Evolutionary conservation across 2,329 filamentous ascomycete genomes (phyloP), one percentile per base, ranked within the genome.

Genomic region (Epichloe typhina): DNA sequence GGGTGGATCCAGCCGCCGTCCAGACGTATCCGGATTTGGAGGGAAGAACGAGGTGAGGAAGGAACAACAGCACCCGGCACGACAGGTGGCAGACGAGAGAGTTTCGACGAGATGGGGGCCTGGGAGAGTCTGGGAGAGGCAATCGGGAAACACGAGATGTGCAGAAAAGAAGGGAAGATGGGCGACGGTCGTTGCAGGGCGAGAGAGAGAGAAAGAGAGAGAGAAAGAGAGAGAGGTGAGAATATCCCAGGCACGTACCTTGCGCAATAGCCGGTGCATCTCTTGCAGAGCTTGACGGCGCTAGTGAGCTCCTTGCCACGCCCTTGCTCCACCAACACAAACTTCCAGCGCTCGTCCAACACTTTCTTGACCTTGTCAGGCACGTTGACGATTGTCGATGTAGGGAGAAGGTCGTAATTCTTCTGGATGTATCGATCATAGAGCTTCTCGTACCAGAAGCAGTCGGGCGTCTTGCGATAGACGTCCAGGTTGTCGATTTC

Each of bases 351-450:
- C 69, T 96, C 88, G 66, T 97, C 88, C 45, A 98, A 77, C 51
- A 95, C 90, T 68, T 88, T 94, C 69, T 97, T 97, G 63, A 98
- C 91, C 63, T 86, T 88, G 58, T 85, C 84, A 5, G 93, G 93
- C 46, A 98, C 93, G 64, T 98, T 98, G 72, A 97, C 91, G 61
- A 98, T 93, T 62, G 86, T 82, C 54, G 78, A 80, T 13, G 90
- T 95, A 1, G 93, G 91, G 54, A 98, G 91, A 50, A 96, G 86
- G 61, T 98, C 93, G 75, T 97, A 97, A 68, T 91, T 90, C 56
- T 95, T 90, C 64, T 95, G 89, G 56, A 98, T 97, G 71, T 97
- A 98, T 53, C 93, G 86, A 70, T 98, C 93, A 67, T 95, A 97
- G 60, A 97, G 80, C 65, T 96, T 95, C 62, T 95, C 91, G 66